Percentiles rank a stretch among this genome's conserved stretches.
These are phyloP conservation scores for Pyrus hybrid DNA, from an alignment of 331 rosid species.

Conservation along the genomic window DNA sequence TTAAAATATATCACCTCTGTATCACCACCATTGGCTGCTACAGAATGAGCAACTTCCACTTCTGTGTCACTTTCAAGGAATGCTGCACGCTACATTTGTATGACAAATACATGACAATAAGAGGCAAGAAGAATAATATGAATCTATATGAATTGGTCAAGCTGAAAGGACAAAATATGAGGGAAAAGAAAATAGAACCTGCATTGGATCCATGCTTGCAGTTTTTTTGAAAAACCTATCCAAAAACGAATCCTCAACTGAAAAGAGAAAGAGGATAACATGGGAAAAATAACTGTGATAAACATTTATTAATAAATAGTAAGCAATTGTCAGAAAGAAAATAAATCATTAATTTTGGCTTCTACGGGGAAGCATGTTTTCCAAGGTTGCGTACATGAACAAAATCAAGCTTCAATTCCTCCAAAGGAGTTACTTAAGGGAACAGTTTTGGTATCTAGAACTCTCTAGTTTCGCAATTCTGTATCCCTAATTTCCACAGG, in stretches of 20 bases:
- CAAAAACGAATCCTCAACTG: conserved; percentile 76
- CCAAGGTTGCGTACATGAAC: not conserved
- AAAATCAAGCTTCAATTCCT: not conserved
- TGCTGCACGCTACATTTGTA: conserved; percentile 57
- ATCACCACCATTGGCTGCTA: conserved; percentile 90
- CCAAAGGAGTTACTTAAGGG: not conserved
- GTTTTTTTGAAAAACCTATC: conserved; percentile 77
- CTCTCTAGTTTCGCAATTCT: not conserved
- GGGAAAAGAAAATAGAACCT: conserved; percentile 40
- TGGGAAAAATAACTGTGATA: not conserved
- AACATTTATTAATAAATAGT: not conserved
- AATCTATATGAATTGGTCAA: not conserved
- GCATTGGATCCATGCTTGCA: conserved; percentile 63
- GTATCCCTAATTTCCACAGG: not conserved
- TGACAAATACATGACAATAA: not conserved
- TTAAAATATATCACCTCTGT: conserved; percentile 47
- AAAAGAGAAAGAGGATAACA: conserved; percentile 3
- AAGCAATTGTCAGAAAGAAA: not conserved
- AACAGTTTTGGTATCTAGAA: not conserved
- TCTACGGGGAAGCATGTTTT: not conserved
- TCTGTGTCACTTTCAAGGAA: conserved; percentile 79
- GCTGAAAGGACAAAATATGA: not conserved
- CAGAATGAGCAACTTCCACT: conserved; percentile 88
- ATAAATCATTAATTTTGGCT: not conserved
- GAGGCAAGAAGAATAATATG: not conserved